Percentiles rank a stretch among this genome's conserved stretches.
phyloP scores from a whole-genome alignment of 345 rosid species.

The Passiflora organensis region DNA sequence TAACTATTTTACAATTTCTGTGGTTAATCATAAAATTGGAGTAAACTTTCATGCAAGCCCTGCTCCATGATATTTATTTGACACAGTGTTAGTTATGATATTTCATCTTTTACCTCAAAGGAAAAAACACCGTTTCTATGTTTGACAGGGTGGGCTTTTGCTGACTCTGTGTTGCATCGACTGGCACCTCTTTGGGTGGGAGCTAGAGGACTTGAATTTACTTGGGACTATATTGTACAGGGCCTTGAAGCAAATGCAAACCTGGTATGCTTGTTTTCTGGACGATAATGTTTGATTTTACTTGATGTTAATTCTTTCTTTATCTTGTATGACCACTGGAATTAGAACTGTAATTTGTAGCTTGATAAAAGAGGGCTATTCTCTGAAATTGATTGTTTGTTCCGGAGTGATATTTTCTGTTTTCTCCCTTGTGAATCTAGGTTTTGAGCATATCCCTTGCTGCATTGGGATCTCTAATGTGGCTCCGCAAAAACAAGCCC shows the following conservation, averaged over 20 bases:
- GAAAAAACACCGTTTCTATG: neutral
- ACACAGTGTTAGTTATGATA: neutral
- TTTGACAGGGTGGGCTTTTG: slow-evolving; percentile 90
- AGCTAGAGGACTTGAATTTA: slow-evolving; percentile 90
- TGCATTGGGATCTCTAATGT: slow-evolving; percentile 92
- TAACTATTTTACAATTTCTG: no score
- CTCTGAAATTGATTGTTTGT: neutral
- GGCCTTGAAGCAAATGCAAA: slow-evolving; percentile 98
- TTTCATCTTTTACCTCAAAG: neutral
- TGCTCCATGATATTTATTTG: neutral
- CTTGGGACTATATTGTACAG: slow-evolving; percentile 86
- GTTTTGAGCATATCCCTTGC: slow-evolving; percentile 86
- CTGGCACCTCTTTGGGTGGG: slow-evolving; percentile 97
- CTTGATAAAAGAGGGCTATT: neutral
- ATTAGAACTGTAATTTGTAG: no score
- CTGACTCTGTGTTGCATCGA: slow-evolving; percentile 90
- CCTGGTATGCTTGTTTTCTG: slow-evolving; percentile 42
- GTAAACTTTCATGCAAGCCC: neutral
- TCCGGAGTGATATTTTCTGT: neutral
- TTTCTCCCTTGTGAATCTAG: slow-evolving; percentile 38
- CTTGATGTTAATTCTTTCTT: neutral
- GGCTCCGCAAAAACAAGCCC: slow-evolving; percentile 96
- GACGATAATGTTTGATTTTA: neutral
- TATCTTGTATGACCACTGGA: no score
- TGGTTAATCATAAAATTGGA: no score